Evolutionary conservation across 78 protist species (phyloP).

Genomic region (Dictyostelium purpureum): DNA sequence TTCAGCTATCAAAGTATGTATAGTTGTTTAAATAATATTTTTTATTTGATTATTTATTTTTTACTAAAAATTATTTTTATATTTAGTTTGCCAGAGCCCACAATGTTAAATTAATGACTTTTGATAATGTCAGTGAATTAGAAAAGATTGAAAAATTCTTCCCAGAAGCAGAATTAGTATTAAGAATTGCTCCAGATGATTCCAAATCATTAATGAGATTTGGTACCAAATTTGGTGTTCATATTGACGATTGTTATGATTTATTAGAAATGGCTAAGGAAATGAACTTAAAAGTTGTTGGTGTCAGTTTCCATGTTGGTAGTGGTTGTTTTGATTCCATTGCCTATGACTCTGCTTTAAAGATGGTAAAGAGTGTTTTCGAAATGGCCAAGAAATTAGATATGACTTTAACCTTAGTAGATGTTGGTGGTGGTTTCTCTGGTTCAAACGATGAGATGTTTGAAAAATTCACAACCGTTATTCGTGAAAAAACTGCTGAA

Average conservation of each 20-base stretch:
- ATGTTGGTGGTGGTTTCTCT: conserved; percentile 98
- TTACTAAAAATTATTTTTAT: conserved; percentile 25
- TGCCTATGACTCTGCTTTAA: conserved; percentile 88
- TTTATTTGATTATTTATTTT: background rate
- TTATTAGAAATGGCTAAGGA: conserved; percentile 84
- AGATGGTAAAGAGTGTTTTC: conserved; percentile 83
- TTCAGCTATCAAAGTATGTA: conserved; percentile 47
- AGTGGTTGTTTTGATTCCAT: conserved; percentile 87
- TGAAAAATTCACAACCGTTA: conserved; percentile 77
- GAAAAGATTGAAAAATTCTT: conserved; percentile 88
- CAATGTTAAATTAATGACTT: conserved; percentile 88
- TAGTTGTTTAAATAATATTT: background rate
- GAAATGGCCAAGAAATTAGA: conserved; percentile 92
- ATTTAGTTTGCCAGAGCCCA: conserved; percentile 60
- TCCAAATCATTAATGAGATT: conserved; percentile 84
- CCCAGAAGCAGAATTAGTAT: conserved; percentile 93
- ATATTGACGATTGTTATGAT: conserved; percentile 57
- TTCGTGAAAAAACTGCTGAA: conserved; percentile 82
- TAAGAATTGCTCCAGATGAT: conserved; percentile 95
- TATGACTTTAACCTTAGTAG: conserved; percentile 87
- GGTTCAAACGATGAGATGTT: conserved; percentile 81
- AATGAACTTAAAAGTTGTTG: conserved; percentile 82
- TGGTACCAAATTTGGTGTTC: conserved; percentile 91
- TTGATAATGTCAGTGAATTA: conserved; percentile 95
- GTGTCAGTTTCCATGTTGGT: conserved; percentile 97